Percentiles rank a stretch among this genome's conserved stretches.
Conservation (phyloP, 495 filamentous ascomycete species). For the Aspergillus nidulans region DNA sequence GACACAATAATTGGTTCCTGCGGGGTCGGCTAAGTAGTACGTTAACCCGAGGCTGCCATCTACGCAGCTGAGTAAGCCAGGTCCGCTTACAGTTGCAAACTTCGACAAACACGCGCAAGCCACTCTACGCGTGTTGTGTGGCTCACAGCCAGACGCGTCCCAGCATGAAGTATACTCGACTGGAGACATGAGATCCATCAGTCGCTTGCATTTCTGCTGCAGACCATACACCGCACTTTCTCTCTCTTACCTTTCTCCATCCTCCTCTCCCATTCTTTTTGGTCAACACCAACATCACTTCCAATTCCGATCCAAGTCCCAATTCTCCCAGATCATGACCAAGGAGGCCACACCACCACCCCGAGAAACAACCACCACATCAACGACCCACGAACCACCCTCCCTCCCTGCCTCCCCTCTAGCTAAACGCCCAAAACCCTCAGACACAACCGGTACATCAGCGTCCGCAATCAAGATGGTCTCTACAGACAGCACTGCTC, state of each 20-base stretch:
- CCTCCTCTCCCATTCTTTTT: neutral
- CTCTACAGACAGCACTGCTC: constrained; percentile 26
- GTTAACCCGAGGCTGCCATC: neutral
- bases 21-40: constrained; percentile 13
- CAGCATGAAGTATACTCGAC: neutral
- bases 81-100: too few relatives aligned
- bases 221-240: constrained; percentile 6
- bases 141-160: constrained; percentile 36
- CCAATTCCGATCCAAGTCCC: neutral
- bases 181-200: neutral
- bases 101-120: constrained; percentile 14
- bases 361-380: constrained; percentile 17
- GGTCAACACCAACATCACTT: neutral
- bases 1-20: constrained; percentile 12
- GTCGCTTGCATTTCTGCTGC: constrained; percentile 3
- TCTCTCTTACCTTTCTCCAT: constrained; percentile 2
- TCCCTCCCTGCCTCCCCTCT: constrained; percentile 58
- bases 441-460: constrained; percentile 22
- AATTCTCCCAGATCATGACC: constrained; percentile 46
- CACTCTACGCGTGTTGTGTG: constrained; percentile 29
- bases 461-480: constrained; percentile 28
- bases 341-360: constrained; percentile 40
- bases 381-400: constrained; percentile 46
- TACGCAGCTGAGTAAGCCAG: constrained; percentile 4
- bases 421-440: constrained; percentile 58